These are phyloP conservation scores for Cichorium intybus DNA, from an alignment of 140 eudicot genomes.

Conservation along the genomic window DNA sequence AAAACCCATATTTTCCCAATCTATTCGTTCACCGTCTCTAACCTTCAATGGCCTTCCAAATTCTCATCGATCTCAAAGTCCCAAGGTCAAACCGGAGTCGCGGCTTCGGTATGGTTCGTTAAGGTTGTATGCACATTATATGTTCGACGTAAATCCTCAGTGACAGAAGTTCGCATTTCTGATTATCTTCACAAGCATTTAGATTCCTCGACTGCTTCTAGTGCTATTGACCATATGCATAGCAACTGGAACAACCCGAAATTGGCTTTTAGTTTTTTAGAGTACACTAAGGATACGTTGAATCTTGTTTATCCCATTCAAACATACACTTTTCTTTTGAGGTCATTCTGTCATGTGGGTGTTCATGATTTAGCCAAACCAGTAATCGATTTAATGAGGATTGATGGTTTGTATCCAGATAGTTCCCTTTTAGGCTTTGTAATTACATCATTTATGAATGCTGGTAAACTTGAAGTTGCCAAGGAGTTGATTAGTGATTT, in stretches of 20 bases:
- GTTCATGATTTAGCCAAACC: slow-evolving; percentile 50
- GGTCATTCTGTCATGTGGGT: slow-evolving; percentile 63
- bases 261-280: slow-evolving; percentile 62
- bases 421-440: slow-evolving; percentile 38
- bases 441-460: slow-evolving; percentile 47
- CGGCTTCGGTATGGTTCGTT: slow-evolving; percentile 52
- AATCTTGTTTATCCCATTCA: slow-evolving; percentile 45
- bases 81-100: slow-evolving; percentile 24
- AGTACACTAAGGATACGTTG: slow-evolving; percentile 50
- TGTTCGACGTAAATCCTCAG: slow-evolving; percentile 47
- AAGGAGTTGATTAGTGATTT: slow-evolving; percentile 49
- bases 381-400: slow-evolving; percentile 54
- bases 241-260: slow-evolving; percentile 36
- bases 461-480: slow-evolving; percentile 52
- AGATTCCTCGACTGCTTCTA: slow-evolving; percentile 44
- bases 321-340: slow-evolving; percentile 52
- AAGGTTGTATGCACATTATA: slow-evolving; percentile 69
- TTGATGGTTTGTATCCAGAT: slow-evolving; percentile 52
- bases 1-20: slow-evolving; percentile 13
- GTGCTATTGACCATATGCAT: slow-evolving; percentile 43
- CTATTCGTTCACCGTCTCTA: slow-evolving; percentile 22
- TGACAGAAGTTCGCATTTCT: slow-evolving; percentile 21
- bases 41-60: slow-evolving; percentile 36
- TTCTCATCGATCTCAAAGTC: slow-evolving; percentile 39
- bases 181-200: slow-evolving; percentile 54